Percentiles rank a stretch among this genome's conserved stretches.
These are phyloP conservation scores for Gigaspora rosea DNA, from an alignment of 192 early-diverging fungal species.

Conservation along the genomic window DNA sequence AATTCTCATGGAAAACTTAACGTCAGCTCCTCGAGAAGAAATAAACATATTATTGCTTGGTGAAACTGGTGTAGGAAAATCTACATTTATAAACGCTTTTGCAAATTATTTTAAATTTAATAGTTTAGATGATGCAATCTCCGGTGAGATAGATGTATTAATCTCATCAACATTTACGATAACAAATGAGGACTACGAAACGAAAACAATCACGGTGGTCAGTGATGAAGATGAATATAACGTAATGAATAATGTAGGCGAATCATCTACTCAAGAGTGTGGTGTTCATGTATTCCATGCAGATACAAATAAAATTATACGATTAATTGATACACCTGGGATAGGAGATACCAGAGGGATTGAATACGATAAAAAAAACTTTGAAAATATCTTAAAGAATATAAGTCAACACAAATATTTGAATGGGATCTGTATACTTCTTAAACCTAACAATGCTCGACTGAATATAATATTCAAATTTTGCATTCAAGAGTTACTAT, in stretches of 20 bases:
- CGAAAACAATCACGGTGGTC: conserved; percentile 16
- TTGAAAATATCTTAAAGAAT: conserved; percentile 32
- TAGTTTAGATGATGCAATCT: conserved; percentile 32
- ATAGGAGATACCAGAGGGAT: conserved; percentile 36
- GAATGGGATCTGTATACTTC: conserved; percentile 35
- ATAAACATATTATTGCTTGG: conserved; percentile 7
- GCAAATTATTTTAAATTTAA: conserved; percentile 38
- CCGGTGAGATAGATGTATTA: conserved; percentile 11
- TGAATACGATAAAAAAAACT: conserved; percentile 33
- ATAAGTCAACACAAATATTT: conserved; percentile 28
- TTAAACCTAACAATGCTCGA: conserved; percentile 21
- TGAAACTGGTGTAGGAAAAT: conserved; percentile 38
- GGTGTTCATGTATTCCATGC: conserved; percentile 32
- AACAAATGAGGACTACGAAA: conserved; percentile 19
- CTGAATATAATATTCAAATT: conserved; percentile 29
- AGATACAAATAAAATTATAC: conserved; percentile 26
- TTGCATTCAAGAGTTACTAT: conserved; percentile 35
- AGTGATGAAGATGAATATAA: conserved; percentile 25
- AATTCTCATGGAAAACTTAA: too few species aligned
- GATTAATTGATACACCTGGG: conserved; percentile 38
- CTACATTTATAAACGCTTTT: conserved; percentile 42
- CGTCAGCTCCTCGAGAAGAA: background rate
- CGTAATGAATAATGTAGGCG: background rate
- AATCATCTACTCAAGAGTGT: conserved; percentile 30
- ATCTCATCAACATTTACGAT: conserved; percentile 33